These are phyloP conservation scores for Jatropha curcas DNA, from an alignment of 345 rosid species.

Conservation along the genomic window DNA sequence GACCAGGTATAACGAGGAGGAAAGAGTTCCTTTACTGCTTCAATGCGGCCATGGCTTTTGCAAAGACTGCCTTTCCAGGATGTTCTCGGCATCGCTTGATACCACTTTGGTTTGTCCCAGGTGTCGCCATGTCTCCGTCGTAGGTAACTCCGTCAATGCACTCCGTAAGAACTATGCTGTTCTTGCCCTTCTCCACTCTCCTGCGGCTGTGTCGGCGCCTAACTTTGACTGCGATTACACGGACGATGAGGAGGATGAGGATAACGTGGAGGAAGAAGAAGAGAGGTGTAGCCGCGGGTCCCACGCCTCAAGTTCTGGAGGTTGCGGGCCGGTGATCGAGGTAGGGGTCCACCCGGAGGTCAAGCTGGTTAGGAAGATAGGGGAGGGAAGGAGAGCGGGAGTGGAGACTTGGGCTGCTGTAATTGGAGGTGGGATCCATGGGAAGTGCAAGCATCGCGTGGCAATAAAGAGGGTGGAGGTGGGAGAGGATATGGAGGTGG, in stretches of 20 bases:
- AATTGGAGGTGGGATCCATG: conserved; percentile 42
- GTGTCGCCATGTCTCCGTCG: conserved; percentile 85
- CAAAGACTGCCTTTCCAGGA: conserved; percentile 74
- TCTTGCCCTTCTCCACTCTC: conserved; percentile 65
- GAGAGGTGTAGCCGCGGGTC: conserved; percentile 51
- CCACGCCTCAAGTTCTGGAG: conserved; percentile 62
- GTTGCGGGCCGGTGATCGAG: conserved; percentile 77
- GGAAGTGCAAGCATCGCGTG: conserved; percentile 50
- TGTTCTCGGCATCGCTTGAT: conserved; percentile 89
- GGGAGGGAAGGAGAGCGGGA: conserved; percentile 63
- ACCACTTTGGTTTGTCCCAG: conserved; percentile 79
- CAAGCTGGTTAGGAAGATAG: conserved; percentile 59
- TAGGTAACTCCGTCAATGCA: conserved; percentile 89
- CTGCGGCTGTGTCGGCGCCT: conserved; percentile 29
- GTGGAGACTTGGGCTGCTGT: conserved; percentile 80
- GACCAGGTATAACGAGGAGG: conserved; percentile 86
- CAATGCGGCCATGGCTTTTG: conserved; percentile 98
- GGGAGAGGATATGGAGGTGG: conserved; percentile 71
- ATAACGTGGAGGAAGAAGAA: conserved; percentile 21
- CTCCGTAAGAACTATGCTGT: conserved; percentile 84
- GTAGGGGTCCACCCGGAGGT: conserved; percentile 68
- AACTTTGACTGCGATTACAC: conserved; percentile 72
- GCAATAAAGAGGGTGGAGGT: conserved; percentile 70
- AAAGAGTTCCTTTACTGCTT: conserved; percentile 81
- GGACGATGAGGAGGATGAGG: conserved; percentile 58